phyloP scores from a whole-genome alignment of 2,329 filamentous ascomycete genomes.

The Teratosphaeria viscida region DNA sequence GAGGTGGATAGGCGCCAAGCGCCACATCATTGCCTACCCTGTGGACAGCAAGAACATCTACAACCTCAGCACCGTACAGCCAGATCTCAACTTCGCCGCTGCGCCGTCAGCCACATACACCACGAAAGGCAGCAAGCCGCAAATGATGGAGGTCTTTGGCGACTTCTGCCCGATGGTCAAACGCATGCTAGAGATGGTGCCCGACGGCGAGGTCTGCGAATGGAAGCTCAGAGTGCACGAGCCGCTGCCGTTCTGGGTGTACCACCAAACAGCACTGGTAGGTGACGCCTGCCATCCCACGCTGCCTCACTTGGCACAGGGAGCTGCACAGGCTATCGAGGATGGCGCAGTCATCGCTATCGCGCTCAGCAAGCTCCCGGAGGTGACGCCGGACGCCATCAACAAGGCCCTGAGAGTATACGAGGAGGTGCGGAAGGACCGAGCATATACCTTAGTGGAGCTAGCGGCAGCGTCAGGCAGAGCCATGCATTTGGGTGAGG shows the following conservation, averaged over 20 bases:
- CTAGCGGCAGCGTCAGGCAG: conserved; percentile 46
- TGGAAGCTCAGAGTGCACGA: conserved; percentile 55
- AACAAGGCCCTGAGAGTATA: conserved; percentile 46
- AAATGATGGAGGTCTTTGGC: conserved; percentile 49
- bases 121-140: conserved; percentile 49
- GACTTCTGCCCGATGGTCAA: conserved; percentile 53
- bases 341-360: conserved; percentile 49
- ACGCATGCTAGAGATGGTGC: conserved; percentile 50
- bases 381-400: conserved; percentile 36
- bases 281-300: conserved; percentile 55
- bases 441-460: conserved; percentile 47
- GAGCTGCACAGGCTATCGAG: conserved; percentile 55
- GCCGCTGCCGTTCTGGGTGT: conserved; percentile 52
- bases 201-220: conserved; percentile 55
- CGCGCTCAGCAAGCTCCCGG: conserved; percentile 39
- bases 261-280: conserved; percentile 42
- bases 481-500: conserved; percentile 47
- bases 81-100: conserved; percentile 49
- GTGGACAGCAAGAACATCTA: conserved; percentile 58
- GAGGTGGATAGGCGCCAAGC: conserved; percentile 64
- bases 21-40: conserved; percentile 71
- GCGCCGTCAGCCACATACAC: conserved; percentile 53
- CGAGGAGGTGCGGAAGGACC: conserved; percentile 44
- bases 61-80: conserved; percentile 55
- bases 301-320: conserved; percentile 53